phyloP scores from a whole-genome alignment of 352 stramenopile species.

The Pythium periplocum region DNA sequence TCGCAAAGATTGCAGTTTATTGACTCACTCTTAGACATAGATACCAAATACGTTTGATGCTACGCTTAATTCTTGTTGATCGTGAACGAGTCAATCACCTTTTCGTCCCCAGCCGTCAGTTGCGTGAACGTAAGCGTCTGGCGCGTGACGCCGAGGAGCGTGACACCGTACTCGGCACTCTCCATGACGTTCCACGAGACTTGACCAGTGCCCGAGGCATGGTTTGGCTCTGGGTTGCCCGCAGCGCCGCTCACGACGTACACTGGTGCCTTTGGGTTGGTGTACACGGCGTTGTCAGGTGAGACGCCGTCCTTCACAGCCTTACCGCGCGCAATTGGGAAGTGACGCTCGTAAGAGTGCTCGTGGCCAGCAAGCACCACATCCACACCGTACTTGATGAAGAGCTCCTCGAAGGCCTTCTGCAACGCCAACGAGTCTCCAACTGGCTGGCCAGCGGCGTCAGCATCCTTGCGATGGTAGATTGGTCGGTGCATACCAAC shows the following conservation, averaged over 20 bases:
- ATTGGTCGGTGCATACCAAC: slow-evolving; percentile 42
- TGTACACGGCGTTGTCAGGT: slow-evolving; percentile 5
- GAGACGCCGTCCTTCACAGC: slow-evolving; percentile 14
- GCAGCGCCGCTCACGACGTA: slow-evolving; percentile 15
- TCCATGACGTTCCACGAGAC: slow-evolving; percentile 9
- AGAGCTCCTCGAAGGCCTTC: slow-evolving; percentile 32
- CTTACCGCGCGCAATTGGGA: slow-evolving; percentile 16
- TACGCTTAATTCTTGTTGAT: slow-evolving; percentile 5
- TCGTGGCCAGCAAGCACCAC: slow-evolving; percentile 32
- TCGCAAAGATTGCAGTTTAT: no score
- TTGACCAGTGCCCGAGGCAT: neutral
- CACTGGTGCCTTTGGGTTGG: slow-evolving; percentile 16
- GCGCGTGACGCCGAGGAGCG: neutral
- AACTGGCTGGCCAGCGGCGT: neutral
- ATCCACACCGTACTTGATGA: slow-evolving; percentile 43
- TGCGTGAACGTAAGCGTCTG: slow-evolving; percentile 3
- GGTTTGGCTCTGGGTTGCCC: slow-evolving; percentile 11
- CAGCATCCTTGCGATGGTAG: slow-evolving; percentile 16
- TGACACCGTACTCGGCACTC: slow-evolving; percentile 4
- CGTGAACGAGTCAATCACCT: slow-evolving; percentile 4
- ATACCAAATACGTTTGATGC: no score
- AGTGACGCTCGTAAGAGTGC: slow-evolving; percentile 33
- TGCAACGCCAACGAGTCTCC: slow-evolving; percentile 23
- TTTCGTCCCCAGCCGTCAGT: neutral
- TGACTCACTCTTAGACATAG: no score